These are phyloP conservation scores for Fibroporia radiculosa DNA, from an alignment of 768 basidiomycete species.

Conservation along the genomic window DNA sequence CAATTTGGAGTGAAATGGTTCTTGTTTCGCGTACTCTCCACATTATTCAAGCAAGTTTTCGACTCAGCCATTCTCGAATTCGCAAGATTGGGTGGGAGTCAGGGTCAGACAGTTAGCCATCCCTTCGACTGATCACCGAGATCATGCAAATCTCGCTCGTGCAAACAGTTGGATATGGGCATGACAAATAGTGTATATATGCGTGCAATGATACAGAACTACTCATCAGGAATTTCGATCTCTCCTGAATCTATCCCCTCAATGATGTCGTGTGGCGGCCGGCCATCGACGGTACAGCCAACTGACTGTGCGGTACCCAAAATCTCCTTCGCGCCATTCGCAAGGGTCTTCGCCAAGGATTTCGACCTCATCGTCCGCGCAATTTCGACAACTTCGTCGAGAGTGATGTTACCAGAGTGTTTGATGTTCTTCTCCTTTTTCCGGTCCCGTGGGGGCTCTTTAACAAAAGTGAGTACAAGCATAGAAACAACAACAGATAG, in stretches of 20 bases:
- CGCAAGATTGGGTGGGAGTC: too few species aligned
- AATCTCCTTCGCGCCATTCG: conserved; percentile 93
- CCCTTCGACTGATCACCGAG: too few species aligned
- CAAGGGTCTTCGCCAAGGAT: conserved; percentile 86
- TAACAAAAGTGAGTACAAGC: neutral
- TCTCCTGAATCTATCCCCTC: conserved; percentile 81
- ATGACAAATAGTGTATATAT: too few species aligned
- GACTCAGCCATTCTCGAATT: too few species aligned
- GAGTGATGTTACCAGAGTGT: conserved; percentile 87
- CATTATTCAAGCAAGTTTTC: too few species aligned
- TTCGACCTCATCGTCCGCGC: conserved; percentile 94
- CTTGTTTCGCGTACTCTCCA: too few species aligned
- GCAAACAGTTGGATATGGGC: too few species aligned
- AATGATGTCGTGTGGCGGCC: conserved; percentile 88
- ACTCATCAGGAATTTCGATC: conserved; percentile 82
- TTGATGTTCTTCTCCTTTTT: conserved; percentile 99
- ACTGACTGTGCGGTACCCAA: conserved; percentile 95
- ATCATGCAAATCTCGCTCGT: too few species aligned
- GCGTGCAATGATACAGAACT: conserved; percentile 1
- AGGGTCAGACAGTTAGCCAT: too few species aligned
- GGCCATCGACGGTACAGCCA: conserved; percentile 94
- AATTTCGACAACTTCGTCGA: conserved; percentile 92
- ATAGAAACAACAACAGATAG: neutral
- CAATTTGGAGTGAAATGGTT: too few species aligned
- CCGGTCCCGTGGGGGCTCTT: conserved; percentile 97